phyloP scores from a whole-genome alignment of 2,329 filamentous ascomycete species.

The Lasiodiplodia sp. region DNA sequence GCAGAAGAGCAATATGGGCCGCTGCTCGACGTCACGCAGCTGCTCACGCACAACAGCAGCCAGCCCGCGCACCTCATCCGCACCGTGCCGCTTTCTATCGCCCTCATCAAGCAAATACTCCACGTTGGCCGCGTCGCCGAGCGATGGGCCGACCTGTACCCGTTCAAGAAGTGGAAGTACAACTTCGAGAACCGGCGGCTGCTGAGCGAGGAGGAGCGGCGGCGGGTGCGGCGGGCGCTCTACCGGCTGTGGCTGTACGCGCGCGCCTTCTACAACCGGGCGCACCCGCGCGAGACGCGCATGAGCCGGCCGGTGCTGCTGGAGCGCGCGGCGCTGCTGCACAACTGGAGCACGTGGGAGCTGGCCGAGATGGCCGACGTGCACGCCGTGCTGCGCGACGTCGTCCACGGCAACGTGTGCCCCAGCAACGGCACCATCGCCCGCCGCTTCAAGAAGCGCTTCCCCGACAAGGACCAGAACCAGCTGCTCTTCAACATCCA shows the following conservation, averaged over 20 bases:
- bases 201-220: conserved; percentile 58
- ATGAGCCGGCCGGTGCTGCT: conserved; percentile 54
- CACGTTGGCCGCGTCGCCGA: conserved; percentile 62
- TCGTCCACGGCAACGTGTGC: conserved; percentile 65
- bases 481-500: conserved; percentile 62
- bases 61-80: conserved; percentile 64
- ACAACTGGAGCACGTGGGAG: conserved; percentile 64
- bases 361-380: conserved; percentile 67
- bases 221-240: conserved; percentile 61
- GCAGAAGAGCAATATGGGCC: conserved; percentile 66
- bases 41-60: conserved; percentile 66
- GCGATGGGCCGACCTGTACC: conserved; percentile 68
- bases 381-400: conserved; percentile 61
- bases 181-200: conserved; percentile 64
- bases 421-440: conserved; percentile 67
- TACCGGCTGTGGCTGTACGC: conserved; percentile 69
- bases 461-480: conserved; percentile 56
- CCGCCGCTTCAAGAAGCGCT: conserved; percentile 65
- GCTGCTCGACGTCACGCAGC: conserved; percentile 63
- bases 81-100: conserved; percentile 60
- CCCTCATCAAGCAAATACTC: conserved; percentile 63
- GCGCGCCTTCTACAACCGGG: conserved; percentile 63
- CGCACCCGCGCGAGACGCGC: conserved; percentile 60
- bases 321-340: conserved; percentile 63
- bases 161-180: conserved; percentile 68